These are phyloP conservation scores for Cyclotella baltica DNA, from an alignment of 108 stramenopile genomes.

Conservation along the genomic window DNA sequence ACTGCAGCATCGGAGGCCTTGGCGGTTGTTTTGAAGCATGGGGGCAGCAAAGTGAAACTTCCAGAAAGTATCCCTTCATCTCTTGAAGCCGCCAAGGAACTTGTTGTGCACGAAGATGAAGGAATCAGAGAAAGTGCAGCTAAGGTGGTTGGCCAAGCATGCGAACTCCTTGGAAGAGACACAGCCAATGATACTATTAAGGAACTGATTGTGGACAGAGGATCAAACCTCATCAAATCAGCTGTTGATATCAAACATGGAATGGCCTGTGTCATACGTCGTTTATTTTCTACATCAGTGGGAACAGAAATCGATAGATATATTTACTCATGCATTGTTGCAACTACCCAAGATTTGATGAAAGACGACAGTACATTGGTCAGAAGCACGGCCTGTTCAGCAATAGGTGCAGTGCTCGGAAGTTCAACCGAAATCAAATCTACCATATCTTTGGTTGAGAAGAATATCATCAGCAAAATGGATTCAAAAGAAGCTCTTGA, in stretches of 20 bases:
- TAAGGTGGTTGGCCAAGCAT: slow-evolving; percentile 82
- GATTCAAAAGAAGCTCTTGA: slow-evolving; percentile 72
- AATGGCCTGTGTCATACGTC: slow-evolving; percentile 73
- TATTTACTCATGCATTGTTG: slow-evolving; percentile 36
- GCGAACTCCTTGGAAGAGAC: slow-evolving; percentile 69
- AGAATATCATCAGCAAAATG: slow-evolving; percentile 66
- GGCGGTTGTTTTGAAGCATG: slow-evolving; percentile 62
- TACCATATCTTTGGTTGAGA: slow-evolving; percentile 55
- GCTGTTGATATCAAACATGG: slow-evolving; percentile 72
- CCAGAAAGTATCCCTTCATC: slow-evolving; percentile 86
- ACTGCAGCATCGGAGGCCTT: slow-evolving; percentile 87
- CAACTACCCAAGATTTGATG: slow-evolving; percentile 59
- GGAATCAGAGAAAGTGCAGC: slow-evolving; percentile 85
- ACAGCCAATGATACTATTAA: slow-evolving; percentile 52
- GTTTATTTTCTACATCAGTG: slow-evolving; percentile 66
- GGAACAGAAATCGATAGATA: slow-evolving; percentile 51
- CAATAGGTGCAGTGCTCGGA: slow-evolving; percentile 81
- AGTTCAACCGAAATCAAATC: slow-evolving; percentile 58
- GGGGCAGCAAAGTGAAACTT: slow-evolving; percentile 85
- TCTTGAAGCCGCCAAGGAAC: slow-evolving; percentile 75
- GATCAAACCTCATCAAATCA: slow-evolving; percentile 36
- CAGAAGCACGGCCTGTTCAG: slow-evolving; percentile 72
- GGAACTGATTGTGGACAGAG: slow-evolving; percentile 56
- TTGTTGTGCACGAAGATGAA: slow-evolving; percentile 76
- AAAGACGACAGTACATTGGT: slow-evolving; percentile 70